Base-by-base conservation (phyloP, 169 alveolate genomes). In the Eimeria maxima region DNA sequence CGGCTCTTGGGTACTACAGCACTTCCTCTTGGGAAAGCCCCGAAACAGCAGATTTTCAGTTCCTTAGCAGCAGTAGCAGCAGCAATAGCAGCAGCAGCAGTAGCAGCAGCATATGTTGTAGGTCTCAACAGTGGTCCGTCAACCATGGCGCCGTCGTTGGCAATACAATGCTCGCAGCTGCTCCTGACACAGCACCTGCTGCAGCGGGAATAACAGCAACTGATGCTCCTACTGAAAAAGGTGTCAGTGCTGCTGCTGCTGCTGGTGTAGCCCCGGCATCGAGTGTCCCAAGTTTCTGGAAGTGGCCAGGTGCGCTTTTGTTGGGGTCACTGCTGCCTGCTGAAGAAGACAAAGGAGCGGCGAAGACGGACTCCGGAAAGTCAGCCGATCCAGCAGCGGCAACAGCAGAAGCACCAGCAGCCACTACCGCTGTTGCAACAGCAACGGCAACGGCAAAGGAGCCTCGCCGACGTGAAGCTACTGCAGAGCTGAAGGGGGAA, bases 281-380 rank as follows among this genome's bases (percentile, higher is more conserved):
- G 5, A 47, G 53, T 50, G 60, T 29, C 11, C 93, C 93, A 6
- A 84, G 93, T 42, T 55, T 84, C 63, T 84, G 93, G 93, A 84
- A 55, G 60, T 84, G 93, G 93, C 93, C 93, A 18, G 93, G 93
- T 14, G 93, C 93, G 16, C 22, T 84, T 33, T 42, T 84, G 63
- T 27, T 84, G 78, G 93, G 80, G 22, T 84, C 93, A 24, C 33
- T 57, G 27, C 10, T 84, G 60, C 80, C 22, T 4, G 47, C 90
- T 55, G 73, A 22, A 53, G 71, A 7, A 22, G 90, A 55, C 16
- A 55, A 47, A 50, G 10, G 29, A 14, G 47, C 73, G 27, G 29
- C 60, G 22, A 16, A 44, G 27, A 20, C 63, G 16, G 18, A 74
- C 33, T 13, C 33, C 57, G 53, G 38, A 16, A 7, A 60, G 18